A percentile compares a stretch with the other conserved stretches of the same genome.
phyloP scores from a whole-genome alignment of 2,329 filamentous ascomycete species.

The Phaeosphaeria sp. region DNA sequence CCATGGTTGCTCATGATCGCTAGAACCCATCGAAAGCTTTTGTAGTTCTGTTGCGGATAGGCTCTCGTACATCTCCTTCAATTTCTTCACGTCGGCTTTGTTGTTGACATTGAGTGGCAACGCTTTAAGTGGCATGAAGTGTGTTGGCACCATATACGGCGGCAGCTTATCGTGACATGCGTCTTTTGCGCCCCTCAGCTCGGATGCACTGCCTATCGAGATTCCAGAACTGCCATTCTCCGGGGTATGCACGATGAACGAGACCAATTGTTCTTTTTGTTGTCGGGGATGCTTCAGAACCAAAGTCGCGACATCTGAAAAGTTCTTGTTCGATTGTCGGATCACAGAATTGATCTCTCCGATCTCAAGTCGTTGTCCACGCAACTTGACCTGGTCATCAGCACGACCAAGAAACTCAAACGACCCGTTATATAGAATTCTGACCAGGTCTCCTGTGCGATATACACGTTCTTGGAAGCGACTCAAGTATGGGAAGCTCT shows the following conservation, averaged over 20 bases:
- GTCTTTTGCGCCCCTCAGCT: conserved; percentile 43
- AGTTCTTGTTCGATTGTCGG: conserved; percentile 61
- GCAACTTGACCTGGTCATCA: conserved; percentile 91
- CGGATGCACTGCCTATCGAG: conserved; percentile 18
- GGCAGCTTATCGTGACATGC: conserved; percentile 76
- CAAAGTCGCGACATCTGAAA: conserved; percentile 77
- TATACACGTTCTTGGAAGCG: conserved; percentile 66
- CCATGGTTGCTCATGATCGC: conserved; percentile 26
- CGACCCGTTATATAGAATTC: conserved; percentile 78
- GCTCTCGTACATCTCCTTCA: conserved; percentile 70
- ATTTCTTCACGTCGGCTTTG: conserved; percentile 77
- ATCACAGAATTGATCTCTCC: conserved; percentile 90
- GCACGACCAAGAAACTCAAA: conserved; percentile 88
- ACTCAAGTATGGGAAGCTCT: conserved; percentile 74
- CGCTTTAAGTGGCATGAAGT: conserved; percentile 73
- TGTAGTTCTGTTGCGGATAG: conserved; percentile 69
- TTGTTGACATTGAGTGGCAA: conserved; percentile 89
- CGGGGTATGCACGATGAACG: conserved; percentile 64
- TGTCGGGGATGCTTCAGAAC: conserved; percentile 75
- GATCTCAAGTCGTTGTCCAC: conserved; percentile 87
- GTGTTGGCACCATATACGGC: conserved; percentile 89
- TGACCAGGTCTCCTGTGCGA: conserved; percentile 86
- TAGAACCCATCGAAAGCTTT: conserved; percentile 48
- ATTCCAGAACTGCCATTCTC: conserved; percentile 25
- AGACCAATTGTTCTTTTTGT: conserved; percentile 82